Evolutionary conservation across 140 eudicot genomes (phyloP).

Genomic region (Flaveria floridana): DNA sequence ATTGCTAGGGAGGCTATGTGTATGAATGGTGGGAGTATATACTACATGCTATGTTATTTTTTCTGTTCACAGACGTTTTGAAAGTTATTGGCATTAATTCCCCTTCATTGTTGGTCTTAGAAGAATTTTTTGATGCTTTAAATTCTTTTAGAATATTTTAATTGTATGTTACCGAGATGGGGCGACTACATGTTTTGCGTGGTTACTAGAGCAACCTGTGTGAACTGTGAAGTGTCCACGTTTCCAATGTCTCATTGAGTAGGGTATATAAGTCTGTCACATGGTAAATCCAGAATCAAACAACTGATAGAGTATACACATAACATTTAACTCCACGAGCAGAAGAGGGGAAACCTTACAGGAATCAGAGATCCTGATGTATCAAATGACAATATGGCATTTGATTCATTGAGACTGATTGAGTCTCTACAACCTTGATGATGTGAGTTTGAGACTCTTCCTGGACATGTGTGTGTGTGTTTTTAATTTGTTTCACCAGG

Average conservation of each 20-base stretch:
- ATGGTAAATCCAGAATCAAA: too few relatives aligned
- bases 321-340: too few relatives aligned
- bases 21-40: background rate
- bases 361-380: too few relatives aligned
- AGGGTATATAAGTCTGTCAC: background rate
- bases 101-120: background rate
- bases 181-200: constrained; percentile 1
- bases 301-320: too few relatives aligned
- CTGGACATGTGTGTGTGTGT: too few relatives aligned
- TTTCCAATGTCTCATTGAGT: background rate
- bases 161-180: constrained; percentile 10
- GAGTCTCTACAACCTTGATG: too few relatives aligned
- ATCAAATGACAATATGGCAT: too few relatives aligned
- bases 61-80: constrained; percentile 4
- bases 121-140: constrained; percentile 3
- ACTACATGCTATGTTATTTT: background rate
- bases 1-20: constrained; percentile 7
- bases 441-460: too few relatives aligned
- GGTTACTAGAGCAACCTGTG: background rate
- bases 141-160: background rate
- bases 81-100: background rate
- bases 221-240: background rate
- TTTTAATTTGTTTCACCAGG: too few relatives aligned
- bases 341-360: too few relatives aligned
- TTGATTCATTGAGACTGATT: too few relatives aligned